A percentile compares a stretch with the other conserved stretches of the same genome.
Conservation (phyloP, 192 early-diverging fungal species). For the Coemansia sp. region DNA sequence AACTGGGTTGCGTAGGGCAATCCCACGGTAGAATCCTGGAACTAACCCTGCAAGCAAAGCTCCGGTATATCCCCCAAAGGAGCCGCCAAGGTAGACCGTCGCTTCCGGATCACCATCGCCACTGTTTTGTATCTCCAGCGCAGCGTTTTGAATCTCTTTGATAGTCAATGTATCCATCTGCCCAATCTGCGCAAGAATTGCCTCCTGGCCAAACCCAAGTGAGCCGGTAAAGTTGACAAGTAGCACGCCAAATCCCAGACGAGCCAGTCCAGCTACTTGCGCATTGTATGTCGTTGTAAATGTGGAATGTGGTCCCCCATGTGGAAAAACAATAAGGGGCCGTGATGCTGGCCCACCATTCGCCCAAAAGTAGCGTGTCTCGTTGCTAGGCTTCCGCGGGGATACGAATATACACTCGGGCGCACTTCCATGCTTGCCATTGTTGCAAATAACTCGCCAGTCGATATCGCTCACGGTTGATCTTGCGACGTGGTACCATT, state of each 20-base stretch:
- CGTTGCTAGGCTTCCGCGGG: constrained; percentile 11
- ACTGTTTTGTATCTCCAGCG: constrained; percentile 31
- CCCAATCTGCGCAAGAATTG: constrained; percentile 64
- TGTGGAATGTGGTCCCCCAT: constrained; percentile 75
- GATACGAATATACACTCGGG: constrained; percentile 40
- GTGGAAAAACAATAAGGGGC: constrained; percentile 70
- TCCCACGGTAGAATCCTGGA: constrained; percentile 63
- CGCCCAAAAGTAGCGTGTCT: constrained; percentile 34
- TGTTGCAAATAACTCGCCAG: constrained; percentile 18
- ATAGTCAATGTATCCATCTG: constrained; percentile 67
- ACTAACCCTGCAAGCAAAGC: constrained; percentile 57
- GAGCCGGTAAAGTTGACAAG: constrained; percentile 80
- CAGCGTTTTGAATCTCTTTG: constrained; percentile 60
- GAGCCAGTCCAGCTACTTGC: constrained; percentile 49
- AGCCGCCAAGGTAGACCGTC: constrained; percentile 72
- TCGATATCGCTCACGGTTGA: constrained; percentile 1
- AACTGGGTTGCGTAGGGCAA: constrained; percentile 74
- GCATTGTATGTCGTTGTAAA: constrained; percentile 56
- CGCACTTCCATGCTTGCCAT: constrained; percentile 1
- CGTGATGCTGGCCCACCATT: constrained; percentile 11
- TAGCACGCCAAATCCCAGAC: constrained; percentile 64
- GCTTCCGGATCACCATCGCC: constrained; percentile 51
- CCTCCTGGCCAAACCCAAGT: constrained; percentile 73
- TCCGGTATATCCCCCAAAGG: constrained; percentile 72
- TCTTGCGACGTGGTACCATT: constrained; percentile 16